Evolutionary conservation across 257 asterid species (phyloP).

Genomic region (Solanum etuberosum): DNA sequence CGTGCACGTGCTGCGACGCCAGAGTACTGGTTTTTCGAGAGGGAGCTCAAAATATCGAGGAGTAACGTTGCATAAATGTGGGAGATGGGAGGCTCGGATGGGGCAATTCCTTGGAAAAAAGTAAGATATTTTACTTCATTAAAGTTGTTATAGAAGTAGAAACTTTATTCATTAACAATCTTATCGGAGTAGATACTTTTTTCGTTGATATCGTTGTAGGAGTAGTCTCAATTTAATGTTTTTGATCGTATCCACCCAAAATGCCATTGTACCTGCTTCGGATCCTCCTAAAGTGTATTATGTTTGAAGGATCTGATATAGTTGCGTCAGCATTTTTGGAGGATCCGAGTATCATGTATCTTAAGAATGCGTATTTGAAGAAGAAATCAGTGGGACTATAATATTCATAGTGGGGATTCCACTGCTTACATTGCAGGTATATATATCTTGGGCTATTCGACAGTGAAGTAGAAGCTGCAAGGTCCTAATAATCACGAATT

Average conservation of each 20-base stretch:
- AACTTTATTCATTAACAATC: neutral
- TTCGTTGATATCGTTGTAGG: neutral
- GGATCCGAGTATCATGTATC: neutral
- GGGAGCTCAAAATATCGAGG: constrained; percentile 56
- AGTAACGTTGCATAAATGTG: constrained; percentile 52
- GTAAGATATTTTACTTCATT: constrained; percentile 22
- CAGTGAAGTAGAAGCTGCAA: constrained; percentile 45
- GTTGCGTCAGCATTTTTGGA: neutral
- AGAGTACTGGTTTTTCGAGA: constrained; percentile 49
- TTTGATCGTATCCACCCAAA: neutral
- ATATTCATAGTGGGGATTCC: constrained; percentile 24
- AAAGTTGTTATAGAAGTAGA: neutral
- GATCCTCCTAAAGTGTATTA: neutral
- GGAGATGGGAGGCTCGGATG: constrained; percentile 61
- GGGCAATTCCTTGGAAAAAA: constrained; percentile 59
- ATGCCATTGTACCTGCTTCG: neutral
- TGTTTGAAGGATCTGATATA: neutral
- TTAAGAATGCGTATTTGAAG: neutral
- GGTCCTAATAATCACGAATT: constrained; percentile 31
- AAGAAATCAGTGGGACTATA: neutral
- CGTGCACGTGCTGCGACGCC: constrained; percentile 39
- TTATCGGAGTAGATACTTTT: neutral
- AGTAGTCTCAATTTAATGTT: neutral
- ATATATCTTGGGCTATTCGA: constrained; percentile 40
- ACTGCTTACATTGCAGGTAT: constrained; percentile 39